Conservation (phyloP, 2,329 filamentous ascomycete genomes). For the Cryphonectria radicalis region DNA sequence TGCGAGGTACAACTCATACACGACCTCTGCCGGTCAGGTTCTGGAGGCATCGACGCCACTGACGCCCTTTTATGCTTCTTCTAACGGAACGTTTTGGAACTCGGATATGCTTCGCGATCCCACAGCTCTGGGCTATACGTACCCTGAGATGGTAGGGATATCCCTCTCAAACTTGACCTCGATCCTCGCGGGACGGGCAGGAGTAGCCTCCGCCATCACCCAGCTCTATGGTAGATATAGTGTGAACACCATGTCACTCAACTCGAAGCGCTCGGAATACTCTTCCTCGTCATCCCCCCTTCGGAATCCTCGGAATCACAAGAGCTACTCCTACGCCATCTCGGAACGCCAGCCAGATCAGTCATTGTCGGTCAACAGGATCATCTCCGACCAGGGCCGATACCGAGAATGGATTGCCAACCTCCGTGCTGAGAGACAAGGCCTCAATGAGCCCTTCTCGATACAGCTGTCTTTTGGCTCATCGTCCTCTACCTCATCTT, state of each 20-base stretch:
- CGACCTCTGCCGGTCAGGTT: conserved; percentile 56
- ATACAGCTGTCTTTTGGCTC: conserved; percentile 72
- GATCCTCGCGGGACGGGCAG: conserved; percentile 41
- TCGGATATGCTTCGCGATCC: conserved; percentile 64
- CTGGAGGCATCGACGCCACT: conserved; percentile 62
- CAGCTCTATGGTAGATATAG: conserved; percentile 59
- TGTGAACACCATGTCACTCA: conserved; percentile 39
- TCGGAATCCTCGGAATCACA: neutral
- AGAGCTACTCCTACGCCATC: conserved; percentile 2
- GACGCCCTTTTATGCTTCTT: conserved; percentile 67
- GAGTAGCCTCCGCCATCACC: conserved; percentile 61
- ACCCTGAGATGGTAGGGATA: conserved; percentile 62
- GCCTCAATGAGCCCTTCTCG: conserved; percentile 63
- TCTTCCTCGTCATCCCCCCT: neutral
- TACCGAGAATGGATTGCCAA: conserved; percentile 73
- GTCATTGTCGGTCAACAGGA: conserved; percentile 35
- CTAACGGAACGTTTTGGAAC: conserved; percentile 67
- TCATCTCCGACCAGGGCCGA: conserved; percentile 43
- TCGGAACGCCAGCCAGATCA: conserved; percentile 13
- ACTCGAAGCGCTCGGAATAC: conserved; percentile 21
- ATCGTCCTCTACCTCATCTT: conserved; percentile 34
- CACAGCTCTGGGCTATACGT: conserved; percentile 72
- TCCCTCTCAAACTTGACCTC: conserved; percentile 41
- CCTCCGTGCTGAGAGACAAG: conserved; percentile 63
- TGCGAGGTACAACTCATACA: conserved; percentile 64